Evolutionary conservation across 345 rosid genomes (phyloP), one percentile per base, ranked within the genome.

Genomic region (Iberis pinnata): DNA sequence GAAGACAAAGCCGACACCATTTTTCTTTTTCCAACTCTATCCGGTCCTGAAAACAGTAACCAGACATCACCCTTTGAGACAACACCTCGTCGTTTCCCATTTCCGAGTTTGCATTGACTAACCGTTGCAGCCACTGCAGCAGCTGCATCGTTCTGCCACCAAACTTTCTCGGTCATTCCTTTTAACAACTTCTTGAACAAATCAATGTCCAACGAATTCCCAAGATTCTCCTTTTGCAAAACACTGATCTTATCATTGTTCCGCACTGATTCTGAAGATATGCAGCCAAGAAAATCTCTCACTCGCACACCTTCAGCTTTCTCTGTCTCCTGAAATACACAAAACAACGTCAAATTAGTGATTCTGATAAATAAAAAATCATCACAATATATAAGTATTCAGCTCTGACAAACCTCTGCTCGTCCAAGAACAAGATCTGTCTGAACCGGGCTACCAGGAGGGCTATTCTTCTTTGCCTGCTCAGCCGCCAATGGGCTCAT

Each of bases 71-170:
- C 94, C 65, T 73, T 83, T 13, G 90, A 63, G 43, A 73, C 65
- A 27, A 56, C 53, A 18, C 80, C 79, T 2, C 80, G 79, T 44
- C 68, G 49, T 68, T 78, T 92, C 31, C 89, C 80, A 27, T 72
- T 78, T 12, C 96, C 98, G 14, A 75, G 56, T 73, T 75, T 88
- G 75, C 90, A 80, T 44, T 76, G 82, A 5, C 83, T 79, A 69
- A 88, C 85, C 0, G 84, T 75, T 3, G 80, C 70, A 26, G 97
- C 94, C 33, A 88, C 75, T 0, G 89, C 84, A 25, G 92, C 74
- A 3, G 97, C 88, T 29, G 99, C 95, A 18, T 93, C 97, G 8
- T 61, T 71, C 75, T 93, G 99, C 99, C 99, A 93, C 90, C 90
- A 76, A 19, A 82, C 94, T 73, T 82, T 82, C 58, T 83, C 95